Evolutionary conservation across 768 basidiomycete species (phyloP).

Genomic region (Xerocomellus dryophilus): DNA sequence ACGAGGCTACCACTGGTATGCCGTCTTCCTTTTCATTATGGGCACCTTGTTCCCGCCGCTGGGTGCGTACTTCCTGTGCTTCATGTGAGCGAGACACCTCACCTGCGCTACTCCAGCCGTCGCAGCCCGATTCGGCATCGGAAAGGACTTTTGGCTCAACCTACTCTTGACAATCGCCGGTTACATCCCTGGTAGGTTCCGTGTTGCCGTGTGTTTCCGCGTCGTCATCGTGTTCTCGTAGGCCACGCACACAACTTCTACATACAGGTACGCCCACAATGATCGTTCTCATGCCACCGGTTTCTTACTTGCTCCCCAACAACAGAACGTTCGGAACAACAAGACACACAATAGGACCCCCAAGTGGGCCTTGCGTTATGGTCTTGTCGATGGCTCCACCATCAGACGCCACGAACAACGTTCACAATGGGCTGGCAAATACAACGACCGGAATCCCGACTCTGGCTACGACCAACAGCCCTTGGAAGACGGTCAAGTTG

Average conservation of each 20-base stretch:
- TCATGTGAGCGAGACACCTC: neutral
- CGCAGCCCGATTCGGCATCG: slow-evolving; percentile 89
- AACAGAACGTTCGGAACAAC: slow-evolving; percentile 91
- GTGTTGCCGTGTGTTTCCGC: neutral
- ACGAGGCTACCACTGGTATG: slow-evolving; percentile 75
- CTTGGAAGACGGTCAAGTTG: slow-evolving; percentile 76
- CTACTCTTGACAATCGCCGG: slow-evolving; percentile 84
- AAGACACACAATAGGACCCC: slow-evolving; percentile 91
- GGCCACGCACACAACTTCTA: slow-evolving; percentile 94
- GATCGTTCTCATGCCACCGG: neutral
- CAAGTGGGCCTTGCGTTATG: slow-evolving; percentile 90
- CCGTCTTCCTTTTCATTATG: slow-evolving; percentile 76
- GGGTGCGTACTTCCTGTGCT: slow-evolving; percentile 46
- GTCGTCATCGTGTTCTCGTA: slow-evolving; percentile 26
- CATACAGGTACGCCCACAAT: slow-evolving; percentile 57
- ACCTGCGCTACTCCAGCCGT: slow-evolving; percentile 58
- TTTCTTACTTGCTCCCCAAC: slow-evolving; percentile 6
- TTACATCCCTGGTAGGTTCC: slow-evolving; percentile 73
- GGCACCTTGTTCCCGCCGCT: slow-evolving; percentile 92
- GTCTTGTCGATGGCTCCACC: slow-evolving; percentile 78
- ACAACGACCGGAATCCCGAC: slow-evolving; percentile 72
- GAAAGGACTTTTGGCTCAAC: slow-evolving; percentile 89
- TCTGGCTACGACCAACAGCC: slow-evolving; percentile 70
- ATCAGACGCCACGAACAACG: slow-evolving; percentile 75
- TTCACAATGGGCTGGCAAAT: slow-evolving; percentile 85